Evolutionary conservation across 495 filamentous ascomycete species (phyloP).

Genomic region (Evansstolkia leycettana): DNA sequence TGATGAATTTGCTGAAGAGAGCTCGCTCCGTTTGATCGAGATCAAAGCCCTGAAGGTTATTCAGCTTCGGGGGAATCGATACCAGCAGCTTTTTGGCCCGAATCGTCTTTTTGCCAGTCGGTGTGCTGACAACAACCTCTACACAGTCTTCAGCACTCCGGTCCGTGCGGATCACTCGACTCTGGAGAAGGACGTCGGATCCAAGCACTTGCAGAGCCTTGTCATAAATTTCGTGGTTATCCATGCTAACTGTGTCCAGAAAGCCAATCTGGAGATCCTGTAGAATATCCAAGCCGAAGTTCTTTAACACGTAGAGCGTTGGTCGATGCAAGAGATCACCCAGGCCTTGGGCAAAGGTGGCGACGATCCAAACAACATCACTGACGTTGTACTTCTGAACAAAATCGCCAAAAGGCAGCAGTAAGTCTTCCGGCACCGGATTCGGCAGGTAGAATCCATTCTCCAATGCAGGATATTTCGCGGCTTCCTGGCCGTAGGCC

Average conservation of each 20-base stretch:
- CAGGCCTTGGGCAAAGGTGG: constrained; percentile 14
- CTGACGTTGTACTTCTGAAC: constrained; percentile 30
- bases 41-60: constrained; percentile 19
- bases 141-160: constrained; percentile 7
- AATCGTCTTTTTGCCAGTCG: constrained; percentile 17
- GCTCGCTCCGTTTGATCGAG: constrained; percentile 13
- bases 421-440: constrained; percentile 34
- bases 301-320: constrained; percentile 10
- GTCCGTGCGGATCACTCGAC: constrained; percentile 10
- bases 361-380: constrained; percentile 11
- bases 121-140: too few relatives aligned
- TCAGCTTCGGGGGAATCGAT: constrained; percentile 20
- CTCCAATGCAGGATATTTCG: constrained; percentile 31
- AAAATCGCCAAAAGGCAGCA: constrained; percentile 35
- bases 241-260: constrained; percentile 15
- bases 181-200: constrained; percentile 13
- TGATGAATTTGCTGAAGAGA: constrained; percentile 22
- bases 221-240: constrained; percentile 25
- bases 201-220: constrained; percentile 13
- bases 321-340: constrained; percentile 15
- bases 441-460: constrained; percentile 28
- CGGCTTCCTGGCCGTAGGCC: too few relatives aligned
- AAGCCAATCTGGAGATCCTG: constrained; percentile 9
- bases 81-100: constrained; percentile 27
- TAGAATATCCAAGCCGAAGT: not conserved